Evolutionary conservation across 345 rosid species (phyloP).

Genomic region (Camelina laxa): DNA sequence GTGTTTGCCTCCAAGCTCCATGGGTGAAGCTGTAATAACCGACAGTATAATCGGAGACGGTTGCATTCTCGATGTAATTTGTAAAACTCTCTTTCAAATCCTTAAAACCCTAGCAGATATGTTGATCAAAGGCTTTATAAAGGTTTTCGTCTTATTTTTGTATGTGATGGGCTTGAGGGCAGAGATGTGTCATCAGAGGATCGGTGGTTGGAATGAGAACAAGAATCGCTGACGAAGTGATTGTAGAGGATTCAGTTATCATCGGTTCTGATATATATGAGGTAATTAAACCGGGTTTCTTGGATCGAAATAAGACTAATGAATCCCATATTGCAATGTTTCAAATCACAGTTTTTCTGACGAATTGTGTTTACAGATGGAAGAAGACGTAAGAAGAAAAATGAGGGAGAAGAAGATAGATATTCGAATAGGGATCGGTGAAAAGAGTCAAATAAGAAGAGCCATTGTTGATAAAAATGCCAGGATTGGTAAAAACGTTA

Average conservation of each 20-base stretch:
- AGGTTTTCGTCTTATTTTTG: constrained; percentile 8
- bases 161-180: constrained; percentile 36
- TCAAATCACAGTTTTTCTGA: background rate
- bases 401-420: constrained; percentile 31
- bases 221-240: constrained; percentile 60
- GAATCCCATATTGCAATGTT: background rate
- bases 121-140: constrained; percentile 10
- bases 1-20: constrained; percentile 67
- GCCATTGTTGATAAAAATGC: constrained; percentile 83
- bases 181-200: constrained; percentile 81
- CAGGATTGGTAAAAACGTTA: constrained; percentile 74
- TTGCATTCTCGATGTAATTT: constrained; percentile 74
- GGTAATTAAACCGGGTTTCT: constrained; percentile 46
- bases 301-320: constrained; percentile 5
- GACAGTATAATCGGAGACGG: constrained; percentile 80
- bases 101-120: constrained; percentile 24
- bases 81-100: constrained; percentile 6
- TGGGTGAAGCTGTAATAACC: constrained; percentile 59
- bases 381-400: constrained; percentile 40
- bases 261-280: constrained; percentile 77
- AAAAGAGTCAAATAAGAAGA: constrained; percentile 58
- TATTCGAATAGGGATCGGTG: constrained; percentile 71
- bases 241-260: constrained; percentile 75
- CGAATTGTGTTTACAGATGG: constrained; percentile 16
- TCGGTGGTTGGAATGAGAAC: constrained; percentile 83